These are phyloP conservation scores for Aphanomyces stellatus DNA, from an alignment of 352 stramenopile species.

Conservation along the genomic window DNA sequence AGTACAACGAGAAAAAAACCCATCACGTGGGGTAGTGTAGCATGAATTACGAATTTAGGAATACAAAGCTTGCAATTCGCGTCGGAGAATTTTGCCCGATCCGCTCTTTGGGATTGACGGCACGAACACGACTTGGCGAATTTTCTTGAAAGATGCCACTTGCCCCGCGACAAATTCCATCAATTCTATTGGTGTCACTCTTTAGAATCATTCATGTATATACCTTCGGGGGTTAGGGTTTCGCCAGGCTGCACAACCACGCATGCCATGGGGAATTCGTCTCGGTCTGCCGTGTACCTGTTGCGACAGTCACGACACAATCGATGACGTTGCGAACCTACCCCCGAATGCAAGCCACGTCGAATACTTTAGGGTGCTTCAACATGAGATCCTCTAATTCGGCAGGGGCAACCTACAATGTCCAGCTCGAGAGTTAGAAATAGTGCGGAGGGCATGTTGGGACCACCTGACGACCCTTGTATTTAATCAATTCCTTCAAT, in stretches of 20 bases:
- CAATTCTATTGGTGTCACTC: no score
- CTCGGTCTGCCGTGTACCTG: neutral
- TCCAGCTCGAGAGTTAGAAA: neutral
- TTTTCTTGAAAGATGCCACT: constrained; percentile 82
- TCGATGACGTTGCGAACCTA: constrained; percentile 20
- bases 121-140: constrained; percentile 81
- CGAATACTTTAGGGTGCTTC: constrained; percentile 42
- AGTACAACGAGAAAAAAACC: no score
- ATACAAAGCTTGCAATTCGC: constrained; percentile 60
- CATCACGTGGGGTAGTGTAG: no score
- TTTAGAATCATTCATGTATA: no score
- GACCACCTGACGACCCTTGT: constrained; percentile 79
- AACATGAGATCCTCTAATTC: constrained; percentile 90
- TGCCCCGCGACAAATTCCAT: constrained; percentile 66
- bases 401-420: constrained; percentile 62
- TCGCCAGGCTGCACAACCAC: constrained; percentile 34
- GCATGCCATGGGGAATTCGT: constrained; percentile 33
- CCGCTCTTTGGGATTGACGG: constrained; percentile 78
- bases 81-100: constrained; percentile 85
- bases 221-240: neutral
- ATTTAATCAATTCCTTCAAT: constrained; percentile 95
- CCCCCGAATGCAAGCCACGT: constrained; percentile 44
- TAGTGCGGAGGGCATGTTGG: neutral
- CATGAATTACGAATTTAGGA: no score
- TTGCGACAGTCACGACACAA: neutral